Percentiles rank a stretch among this genome's conserved stretches.
These are phyloP conservation scores for Nitzschia palea DNA, from an alignment of 108 stramenopile species.

Conservation along the genomic window DNA sequence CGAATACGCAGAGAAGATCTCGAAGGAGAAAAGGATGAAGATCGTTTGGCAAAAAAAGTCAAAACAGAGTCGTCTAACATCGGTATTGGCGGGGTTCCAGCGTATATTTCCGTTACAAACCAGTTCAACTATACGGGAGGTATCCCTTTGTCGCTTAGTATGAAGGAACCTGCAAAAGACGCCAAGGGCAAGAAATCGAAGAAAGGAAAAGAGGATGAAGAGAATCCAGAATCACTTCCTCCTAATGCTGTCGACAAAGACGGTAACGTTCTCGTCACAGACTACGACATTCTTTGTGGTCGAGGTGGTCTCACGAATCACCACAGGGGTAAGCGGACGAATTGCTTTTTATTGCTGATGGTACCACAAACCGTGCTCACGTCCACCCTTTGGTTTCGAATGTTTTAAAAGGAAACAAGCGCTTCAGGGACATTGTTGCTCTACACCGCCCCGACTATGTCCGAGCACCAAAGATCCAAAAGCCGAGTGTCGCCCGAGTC, in stretches of 20 bases:
- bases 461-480: constrained; percentile 76
- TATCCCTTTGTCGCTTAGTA: constrained; percentile 38
- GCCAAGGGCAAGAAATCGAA: constrained; percentile 14
- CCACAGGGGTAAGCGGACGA: constrained; percentile 55
- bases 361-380: background rate
- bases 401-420: constrained; percentile 43
- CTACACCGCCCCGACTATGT: constrained; percentile 74
- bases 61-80: constrained; percentile 6
- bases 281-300: constrained; percentile 56
- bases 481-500: constrained; percentile 69
- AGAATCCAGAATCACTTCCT: constrained; percentile 33
- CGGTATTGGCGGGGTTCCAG: background rate
- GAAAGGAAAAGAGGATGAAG: constrained; percentile 3
- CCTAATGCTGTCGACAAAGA: constrained; percentile 53
- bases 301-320: constrained; percentile 83
- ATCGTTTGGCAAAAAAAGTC: constrained; percentile 20
- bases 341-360: background rate
- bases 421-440: constrained; percentile 83
- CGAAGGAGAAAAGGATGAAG: constrained; percentile 16
- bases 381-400: background rate
- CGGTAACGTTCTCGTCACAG: constrained; percentile 57
- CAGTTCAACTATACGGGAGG: constrained; percentile 27
- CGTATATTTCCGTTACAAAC: constrained; percentile 7
- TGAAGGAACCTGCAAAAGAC: constrained; percentile 23
- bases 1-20: constrained; percentile 34